These are phyloP conservation scores for Aspergillus wentii DNA, from an alignment of 495 filamentous ascomycete species.

Conservation along the genomic window DNA sequence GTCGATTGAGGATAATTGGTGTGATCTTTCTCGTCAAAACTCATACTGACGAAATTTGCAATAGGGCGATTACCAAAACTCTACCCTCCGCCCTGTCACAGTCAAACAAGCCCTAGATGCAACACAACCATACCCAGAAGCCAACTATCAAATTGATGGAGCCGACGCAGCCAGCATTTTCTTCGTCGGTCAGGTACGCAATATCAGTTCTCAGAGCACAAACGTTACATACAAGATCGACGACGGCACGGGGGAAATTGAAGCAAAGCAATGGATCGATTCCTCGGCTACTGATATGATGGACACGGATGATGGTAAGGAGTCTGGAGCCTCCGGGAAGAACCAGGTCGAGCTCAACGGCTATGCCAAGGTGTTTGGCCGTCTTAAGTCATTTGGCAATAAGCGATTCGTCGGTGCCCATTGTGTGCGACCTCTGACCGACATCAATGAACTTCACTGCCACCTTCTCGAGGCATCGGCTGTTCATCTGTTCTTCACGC, in stretches of 20 bases:
- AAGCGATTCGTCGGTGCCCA: constrained; percentile 79
- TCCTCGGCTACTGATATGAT: constrained; percentile 44
- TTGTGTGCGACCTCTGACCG: constrained; percentile 67
- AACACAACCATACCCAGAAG: constrained; percentile 64
- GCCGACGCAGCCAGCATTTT: constrained; percentile 59
- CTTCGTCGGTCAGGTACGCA: constrained; percentile 84
- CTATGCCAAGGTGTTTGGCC: constrained; percentile 80
- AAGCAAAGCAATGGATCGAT: constrained; percentile 92
- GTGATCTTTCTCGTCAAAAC: no score
- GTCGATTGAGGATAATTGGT: no score
- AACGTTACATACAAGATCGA: constrained; percentile 90
- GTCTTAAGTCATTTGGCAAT: constrained; percentile 69
- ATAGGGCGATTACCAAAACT: constrained; percentile 43
- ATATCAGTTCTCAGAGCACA: constrained; percentile 78
- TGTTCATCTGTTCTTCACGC: constrained; percentile 80
- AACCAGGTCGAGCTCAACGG: constrained; percentile 56
- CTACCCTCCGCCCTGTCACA: constrained; percentile 85
- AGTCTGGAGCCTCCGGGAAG: constrained; percentile 25
- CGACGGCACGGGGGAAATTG: constrained; percentile 88
- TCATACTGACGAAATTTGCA: not conserved
- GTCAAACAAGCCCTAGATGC: constrained; percentile 90
- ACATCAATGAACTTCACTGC: constrained; percentile 88
- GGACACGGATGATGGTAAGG: constrained; percentile 38
- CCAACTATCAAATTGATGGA: constrained; percentile 74
- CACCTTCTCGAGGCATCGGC: constrained; percentile 86